phyloP scores from a whole-genome alignment of 2,329 filamentous ascomycete species.

The Cladosporium sp. region DNA sequence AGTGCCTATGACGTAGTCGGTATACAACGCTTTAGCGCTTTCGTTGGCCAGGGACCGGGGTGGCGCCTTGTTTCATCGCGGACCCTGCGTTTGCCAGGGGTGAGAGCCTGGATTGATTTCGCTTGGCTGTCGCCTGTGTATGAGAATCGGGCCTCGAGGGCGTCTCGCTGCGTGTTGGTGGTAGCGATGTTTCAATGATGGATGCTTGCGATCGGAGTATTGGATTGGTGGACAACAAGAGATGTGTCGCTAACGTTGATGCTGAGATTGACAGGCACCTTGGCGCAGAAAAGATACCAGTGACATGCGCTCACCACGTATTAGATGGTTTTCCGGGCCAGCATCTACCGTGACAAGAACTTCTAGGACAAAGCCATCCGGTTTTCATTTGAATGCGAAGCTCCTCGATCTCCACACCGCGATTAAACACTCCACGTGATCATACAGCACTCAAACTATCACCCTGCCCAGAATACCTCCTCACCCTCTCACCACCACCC shows the following conservation, averaged over 20 bases:
- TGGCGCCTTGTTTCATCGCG: slow-evolving; percentile 5
- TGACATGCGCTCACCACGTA: too few species aligned
- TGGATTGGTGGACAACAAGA: too few species aligned
- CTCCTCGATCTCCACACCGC: too few species aligned
- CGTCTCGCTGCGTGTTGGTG: background rate
- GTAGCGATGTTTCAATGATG: background rate
- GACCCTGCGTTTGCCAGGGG: slow-evolving; percentile 3
- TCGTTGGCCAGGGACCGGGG: slow-evolving; percentile 6
- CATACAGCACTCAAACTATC: background rate
- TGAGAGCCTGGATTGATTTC: background rate
- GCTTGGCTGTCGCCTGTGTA: background rate
- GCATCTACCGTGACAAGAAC: too few species aligned
- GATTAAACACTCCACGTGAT: background rate
- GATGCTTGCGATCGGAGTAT: background rate
- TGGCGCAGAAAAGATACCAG: too few species aligned
- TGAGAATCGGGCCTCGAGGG: background rate
- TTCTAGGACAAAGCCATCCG: too few species aligned
- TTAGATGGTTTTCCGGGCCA: too few species aligned
- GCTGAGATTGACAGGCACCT: too few species aligned
- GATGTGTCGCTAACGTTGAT: too few species aligned
- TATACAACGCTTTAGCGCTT: background rate
- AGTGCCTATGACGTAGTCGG: slow-evolving; percentile 5
- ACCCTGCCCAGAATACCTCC: slow-evolving; percentile 20
- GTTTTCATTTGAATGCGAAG: too few species aligned
- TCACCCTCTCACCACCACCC: slow-evolving; percentile 1